phyloP scores from a whole-genome alignment of 2,329 filamentous ascomycete species.

The Trichoderma sp. region DNA sequence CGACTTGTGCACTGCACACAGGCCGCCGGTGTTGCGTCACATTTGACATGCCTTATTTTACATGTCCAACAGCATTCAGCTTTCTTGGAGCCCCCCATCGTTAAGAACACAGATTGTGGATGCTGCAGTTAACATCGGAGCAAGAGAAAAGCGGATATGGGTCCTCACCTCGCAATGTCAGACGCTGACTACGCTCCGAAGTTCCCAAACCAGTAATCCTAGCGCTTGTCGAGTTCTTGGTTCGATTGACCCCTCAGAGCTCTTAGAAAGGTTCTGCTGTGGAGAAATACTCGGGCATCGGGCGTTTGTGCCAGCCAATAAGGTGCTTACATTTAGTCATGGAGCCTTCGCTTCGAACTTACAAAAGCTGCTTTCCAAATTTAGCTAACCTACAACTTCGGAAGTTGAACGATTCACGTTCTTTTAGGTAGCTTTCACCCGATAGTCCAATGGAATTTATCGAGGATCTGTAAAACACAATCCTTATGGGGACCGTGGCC shows the following conservation, averaged over 20 bases:
- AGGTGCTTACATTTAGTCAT: not conserved
- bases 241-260: not conserved
- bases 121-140: not conserved
- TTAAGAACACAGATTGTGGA: not conserved
- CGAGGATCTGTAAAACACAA: not conserved
- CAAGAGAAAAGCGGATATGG: not conserved
- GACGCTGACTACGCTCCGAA: not conserved
- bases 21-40: not conserved
- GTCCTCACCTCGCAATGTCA: not conserved
- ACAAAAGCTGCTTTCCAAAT: not conserved
- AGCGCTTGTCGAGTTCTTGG: not conserved
- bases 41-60: not conserved
- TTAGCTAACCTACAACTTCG: not conserved
- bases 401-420: not conserved
- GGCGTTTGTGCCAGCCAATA: not conserved
- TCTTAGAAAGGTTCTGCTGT: slow-evolving; percentile 4
- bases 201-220: not conserved
- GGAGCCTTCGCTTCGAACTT: not conserved
- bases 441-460: not conserved
- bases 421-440: not conserved
- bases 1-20: not conserved
- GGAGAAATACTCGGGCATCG: not conserved
- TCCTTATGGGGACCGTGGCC: not conserved
- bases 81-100: not conserved
- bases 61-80: not conserved